These are phyloP conservation scores for Bryoerythrophyllum caledonicum DNA, from an alignment of 225 moss, liverwort and hornwort species.

Conservation along the genomic window DNA sequence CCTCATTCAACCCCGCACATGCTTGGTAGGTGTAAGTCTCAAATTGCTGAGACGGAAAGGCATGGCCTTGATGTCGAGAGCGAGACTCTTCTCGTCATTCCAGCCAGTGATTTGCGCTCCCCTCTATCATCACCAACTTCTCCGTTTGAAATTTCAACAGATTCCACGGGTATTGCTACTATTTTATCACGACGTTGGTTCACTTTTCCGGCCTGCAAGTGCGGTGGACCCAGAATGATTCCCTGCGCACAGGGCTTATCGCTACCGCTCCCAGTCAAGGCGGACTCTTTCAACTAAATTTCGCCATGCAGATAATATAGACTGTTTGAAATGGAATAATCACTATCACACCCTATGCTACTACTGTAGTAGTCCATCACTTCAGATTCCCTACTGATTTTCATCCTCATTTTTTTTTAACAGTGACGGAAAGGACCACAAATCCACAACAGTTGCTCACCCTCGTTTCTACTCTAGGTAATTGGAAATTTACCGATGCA, in stretches of 20 bases:
- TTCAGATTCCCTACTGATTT: background rate
- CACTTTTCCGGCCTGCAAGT: constrained; percentile 6
- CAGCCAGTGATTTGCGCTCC: background rate
- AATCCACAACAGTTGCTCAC: too few species aligned
- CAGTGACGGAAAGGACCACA: too few species aligned
- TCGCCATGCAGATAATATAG: background rate
- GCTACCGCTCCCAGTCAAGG: background rate
- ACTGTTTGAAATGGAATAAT: background rate
- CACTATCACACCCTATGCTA: background rate
- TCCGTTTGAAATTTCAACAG: background rate
- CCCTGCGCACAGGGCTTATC: background rate
- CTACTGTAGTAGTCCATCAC: background rate
- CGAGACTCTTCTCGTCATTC: background rate
- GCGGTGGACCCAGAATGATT: background rate
- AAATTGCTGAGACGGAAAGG: background rate
- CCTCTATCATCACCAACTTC: background rate
- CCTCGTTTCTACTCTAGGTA: too few species aligned
- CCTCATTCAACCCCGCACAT: constrained; percentile 20
- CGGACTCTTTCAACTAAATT: background rate
- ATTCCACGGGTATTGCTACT: background rate
- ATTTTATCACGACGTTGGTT: background rate
- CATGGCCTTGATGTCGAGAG: background rate
- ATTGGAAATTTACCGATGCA: too few species aligned
- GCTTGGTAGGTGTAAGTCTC: constrained; percentile 3
- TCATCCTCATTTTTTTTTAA: too few species aligned